Base-by-base conservation (phyloP, 306 rosid genomes). In the Senna siamea region DNA sequence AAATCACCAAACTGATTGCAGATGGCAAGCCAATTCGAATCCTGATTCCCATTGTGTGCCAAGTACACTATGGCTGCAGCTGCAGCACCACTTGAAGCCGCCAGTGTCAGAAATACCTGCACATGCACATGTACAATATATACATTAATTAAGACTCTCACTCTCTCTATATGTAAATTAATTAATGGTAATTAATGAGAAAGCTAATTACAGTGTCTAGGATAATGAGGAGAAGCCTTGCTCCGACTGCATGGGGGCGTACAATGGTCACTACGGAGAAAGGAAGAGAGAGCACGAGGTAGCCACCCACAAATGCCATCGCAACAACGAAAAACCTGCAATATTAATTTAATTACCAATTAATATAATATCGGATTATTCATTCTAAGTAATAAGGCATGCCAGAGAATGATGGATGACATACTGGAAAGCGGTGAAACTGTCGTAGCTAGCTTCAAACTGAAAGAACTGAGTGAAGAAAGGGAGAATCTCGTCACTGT, bases 381-480 rank as follows among this genome's bases (percentile, higher is more conserved):
- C 30, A 26, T 26, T 26, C 30, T 26, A 26, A n/a, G n/a, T n/a
- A n/a, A n/a, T n/a, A n/a, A n/a, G n/a, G n/a, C n/a, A n/a, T n/a
- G n/a, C n/a, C n/a, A n/a, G n/a, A n/a, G n/a, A n/a, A n/a, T n/a
- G n/a, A n/a, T n/a, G n/a, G n/a, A n/a, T 57, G 9, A 81, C 87
- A 12, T 89, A 91, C 98, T 89, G 84, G 14, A 93, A 89, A 51
- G 92, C 69, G 4, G 96, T 80, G 68, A 93, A 83, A 67, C 86
- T 88, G 22, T 89, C 91, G 12, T 93, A 91, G 72, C 92, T 86
- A 50, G 98, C 98, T 82, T 91, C 88, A 59, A 93, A 93, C 41
- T 88, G 96, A 83, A 91, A 89, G 88, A 91, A 93, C 84, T 91
- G 97, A 64, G 97, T 91, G 87, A 89, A 88, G 86, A 91, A 91